Percentiles rank a stretch among this genome's conserved stretches.
Conservation (phyloP, 2,329 filamentous ascomycete species). For the Pseudogymnoascus sp. region DNA sequence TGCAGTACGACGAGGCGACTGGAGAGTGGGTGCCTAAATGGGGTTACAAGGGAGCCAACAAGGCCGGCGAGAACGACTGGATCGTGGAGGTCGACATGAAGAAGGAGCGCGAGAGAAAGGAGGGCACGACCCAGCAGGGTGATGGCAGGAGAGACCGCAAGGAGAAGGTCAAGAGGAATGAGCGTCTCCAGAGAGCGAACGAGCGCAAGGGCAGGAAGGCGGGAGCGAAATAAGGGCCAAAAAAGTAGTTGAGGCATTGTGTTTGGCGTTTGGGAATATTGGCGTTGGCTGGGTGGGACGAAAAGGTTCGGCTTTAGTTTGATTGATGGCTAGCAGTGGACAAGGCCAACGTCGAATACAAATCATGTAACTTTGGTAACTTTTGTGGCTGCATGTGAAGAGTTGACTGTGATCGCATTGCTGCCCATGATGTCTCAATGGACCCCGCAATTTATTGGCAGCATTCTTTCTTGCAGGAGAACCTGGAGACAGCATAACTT, state of each 20-base stretch:
- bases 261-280: constrained; percentile 10
- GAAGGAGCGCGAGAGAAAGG: constrained; percentile 56
- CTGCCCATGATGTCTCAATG: too few relatives aligned
- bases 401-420: background rate
- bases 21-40: constrained; percentile 91
- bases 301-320: constrained; percentile 9
- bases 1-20: constrained; percentile 75
- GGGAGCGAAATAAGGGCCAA: constrained; percentile 12
- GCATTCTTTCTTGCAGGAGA: too few relatives aligned
- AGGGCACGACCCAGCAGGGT: constrained; percentile 53
- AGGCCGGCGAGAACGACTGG: constrained; percentile 77
- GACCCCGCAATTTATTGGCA: too few relatives aligned
- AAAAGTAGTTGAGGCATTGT: constrained; percentile 5
- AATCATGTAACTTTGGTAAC: constrained; percentile 6
- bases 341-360: constrained; percentile 7
- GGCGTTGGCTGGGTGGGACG: constrained; percentile 8
- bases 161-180: constrained; percentile 65
- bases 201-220: constrained; percentile 38
- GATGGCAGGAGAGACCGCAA: constrained; percentile 57
- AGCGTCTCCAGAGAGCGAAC: constrained; percentile 63
- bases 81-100: constrained; percentile 84
- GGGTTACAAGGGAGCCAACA: constrained; percentile 89
- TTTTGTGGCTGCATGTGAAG: background rate
- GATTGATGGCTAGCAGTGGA: constrained; percentile 8
- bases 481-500: too few relatives aligned